Evolutionary conservation across 345 rosid species (phyloP), one percentile per base, ranked within the genome.

Genomic region (Euphorbia tirucalli): DNA sequence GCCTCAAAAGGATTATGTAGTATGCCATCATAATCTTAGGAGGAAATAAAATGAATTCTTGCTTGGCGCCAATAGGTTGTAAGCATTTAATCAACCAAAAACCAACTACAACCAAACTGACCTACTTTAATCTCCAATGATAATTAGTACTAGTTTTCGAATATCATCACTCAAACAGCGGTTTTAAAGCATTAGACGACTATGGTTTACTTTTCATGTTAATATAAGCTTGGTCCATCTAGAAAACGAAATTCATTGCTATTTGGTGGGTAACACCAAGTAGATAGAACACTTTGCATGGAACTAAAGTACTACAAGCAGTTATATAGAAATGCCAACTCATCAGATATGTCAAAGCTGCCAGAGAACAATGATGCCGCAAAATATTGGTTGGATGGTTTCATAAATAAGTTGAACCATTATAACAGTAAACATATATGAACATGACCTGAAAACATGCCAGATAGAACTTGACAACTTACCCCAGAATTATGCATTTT

Each of bases 401-500:
- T 15, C 2, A 27, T 5, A 3, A 7, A 30, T 22, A 24, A 27
- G 49, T 13, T 27, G 21, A 46, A 44, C 10, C 35, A 44, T 2
- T n/a, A 19, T 11, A 61, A 4, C 14, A 10, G 27, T 21, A 32
- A 59, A 15, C 30, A 31, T 31, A 60, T 21, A 61, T 7, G 21
- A 10, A 61, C 19, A 35, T 19, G 19, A 69, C 8, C 24, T 28
- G 59, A 56, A 18, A 44, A 15, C 49, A 10, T 55, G 35, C 7
- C 58, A 71, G 39, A 32, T 59, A 25, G 5, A 16, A 30, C 27
- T 39, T 3, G 7, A 46, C 21, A 32, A 55, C 87, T 52, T 86
- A 89, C 94, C 88, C 96, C 90, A 22, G 92, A 77, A 71, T 90
- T 90, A 58, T 66, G 83, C 80, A 49, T 78, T 55, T 78, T 83